Conservation (phyloP, 441 rosid species). For the Gossypium laxum region DNA sequence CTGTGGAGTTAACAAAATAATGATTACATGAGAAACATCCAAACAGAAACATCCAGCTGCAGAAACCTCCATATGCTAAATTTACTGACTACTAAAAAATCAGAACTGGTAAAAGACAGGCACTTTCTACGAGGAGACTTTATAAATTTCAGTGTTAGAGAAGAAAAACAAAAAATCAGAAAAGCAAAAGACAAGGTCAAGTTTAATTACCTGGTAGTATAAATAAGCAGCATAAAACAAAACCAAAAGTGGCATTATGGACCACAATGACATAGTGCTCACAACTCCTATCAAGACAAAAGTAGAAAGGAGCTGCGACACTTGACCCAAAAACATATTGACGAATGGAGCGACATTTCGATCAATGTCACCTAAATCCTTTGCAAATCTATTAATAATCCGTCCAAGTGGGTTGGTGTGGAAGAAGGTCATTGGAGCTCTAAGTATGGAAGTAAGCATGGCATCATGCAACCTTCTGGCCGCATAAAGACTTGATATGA, state of each 20-base stretch:
- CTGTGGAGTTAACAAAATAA: constrained; percentile 30
- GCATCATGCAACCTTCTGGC: constrained; percentile 84
- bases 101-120: neutral
- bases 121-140: neutral
- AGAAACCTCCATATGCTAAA: neutral
- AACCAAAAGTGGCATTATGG: constrained; percentile 90
- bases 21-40: neutral
- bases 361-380: constrained; percentile 94
- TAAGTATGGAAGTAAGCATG: constrained; percentile 72
- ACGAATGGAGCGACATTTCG: constrained; percentile 66
- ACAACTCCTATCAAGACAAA: constrained; percentile 83
- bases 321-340: constrained; percentile 75
- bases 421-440: constrained; percentile 98
- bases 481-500: constrained; percentile 74
- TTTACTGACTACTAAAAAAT: neutral
- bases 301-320: constrained; percentile 85
- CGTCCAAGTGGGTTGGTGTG: constrained; percentile 94
- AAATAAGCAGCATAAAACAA: constrained; percentile 86
- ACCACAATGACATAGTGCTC: constrained; percentile 97
- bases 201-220: constrained; percentile 74
- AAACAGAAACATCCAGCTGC: neutral
- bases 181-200: constrained; percentile 10
- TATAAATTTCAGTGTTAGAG: neutral
- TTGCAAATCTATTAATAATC: constrained; percentile 88
- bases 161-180: neutral